These are phyloP conservation scores for Hericium coralloides DNA, from an alignment of 768 basidiomycete species.

Conservation along the genomic window DNA sequence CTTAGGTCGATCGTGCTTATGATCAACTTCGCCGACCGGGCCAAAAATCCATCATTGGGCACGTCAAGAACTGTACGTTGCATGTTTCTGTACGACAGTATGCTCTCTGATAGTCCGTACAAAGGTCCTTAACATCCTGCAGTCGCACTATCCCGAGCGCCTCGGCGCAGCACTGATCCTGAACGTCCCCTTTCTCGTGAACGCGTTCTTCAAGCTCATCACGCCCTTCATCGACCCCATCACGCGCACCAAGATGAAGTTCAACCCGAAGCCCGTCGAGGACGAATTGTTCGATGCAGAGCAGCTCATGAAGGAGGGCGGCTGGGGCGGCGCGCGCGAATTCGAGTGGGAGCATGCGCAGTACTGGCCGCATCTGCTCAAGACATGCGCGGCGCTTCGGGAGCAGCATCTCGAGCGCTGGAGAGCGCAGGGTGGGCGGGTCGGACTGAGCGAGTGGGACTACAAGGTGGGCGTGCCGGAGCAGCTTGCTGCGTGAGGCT, in stretches of 20 bases:
- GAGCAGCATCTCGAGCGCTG: slow-evolving; percentile 49
- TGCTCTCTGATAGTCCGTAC: neutral
- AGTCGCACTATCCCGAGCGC: slow-evolving; percentile 82
- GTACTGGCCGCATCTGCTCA: slow-evolving; percentile 64
- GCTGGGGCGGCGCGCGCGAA: slow-evolving; percentile 56
- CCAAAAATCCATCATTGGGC: slow-evolving; percentile 42
- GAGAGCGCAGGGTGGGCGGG: slow-evolving; percentile 53
- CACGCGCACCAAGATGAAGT: slow-evolving; percentile 65
- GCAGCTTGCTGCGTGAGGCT: neutral
- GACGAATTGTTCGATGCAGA: slow-evolving; percentile 63
- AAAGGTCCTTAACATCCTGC: slow-evolving; percentile 44
- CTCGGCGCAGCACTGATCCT: slow-evolving; percentile 66
- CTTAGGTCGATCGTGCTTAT: slow-evolving; percentile 58
- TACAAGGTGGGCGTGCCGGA: slow-evolving; percentile 36
- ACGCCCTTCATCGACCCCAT: slow-evolving; percentile 78
- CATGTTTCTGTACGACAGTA: neutral
- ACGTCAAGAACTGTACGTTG: slow-evolving; percentile 28
- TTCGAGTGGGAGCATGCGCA: slow-evolving; percentile 68
- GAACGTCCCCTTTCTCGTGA: slow-evolving; percentile 74
- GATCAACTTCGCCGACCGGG: slow-evolving; percentile 70
- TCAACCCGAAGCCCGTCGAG: slow-evolving; percentile 59
- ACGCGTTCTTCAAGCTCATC: slow-evolving; percentile 69
- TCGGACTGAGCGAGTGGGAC: slow-evolving; percentile 77
- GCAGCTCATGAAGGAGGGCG: slow-evolving; percentile 55
- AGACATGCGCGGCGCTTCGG: slow-evolving; percentile 42